Percentiles rank a stretch among this genome's conserved stretches.
Conservation (phyloP, 441 rosid genomes). For the Croton setiger region DNA sequence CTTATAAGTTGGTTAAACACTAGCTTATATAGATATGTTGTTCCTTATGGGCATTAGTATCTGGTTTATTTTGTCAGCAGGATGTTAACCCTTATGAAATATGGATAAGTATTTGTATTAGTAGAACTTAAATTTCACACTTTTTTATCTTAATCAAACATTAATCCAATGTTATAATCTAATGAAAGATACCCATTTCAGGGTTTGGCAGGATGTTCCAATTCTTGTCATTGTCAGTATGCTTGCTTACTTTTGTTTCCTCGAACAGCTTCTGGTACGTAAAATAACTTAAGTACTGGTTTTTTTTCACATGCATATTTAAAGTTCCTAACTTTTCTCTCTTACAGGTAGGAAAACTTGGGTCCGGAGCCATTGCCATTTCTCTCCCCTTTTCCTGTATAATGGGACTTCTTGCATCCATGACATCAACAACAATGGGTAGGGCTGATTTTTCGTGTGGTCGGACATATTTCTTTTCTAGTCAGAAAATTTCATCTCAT, state of each 20-base stretch:
- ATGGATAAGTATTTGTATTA: no score
- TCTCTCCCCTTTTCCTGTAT: slow-evolving; percentile 96
- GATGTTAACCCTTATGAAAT: no score
- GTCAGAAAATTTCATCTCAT: slow-evolving; percentile 2
- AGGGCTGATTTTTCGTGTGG: slow-evolving; percentile 17
- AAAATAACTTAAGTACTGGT: slow-evolving; percentile 6
- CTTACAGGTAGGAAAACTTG: slow-evolving; percentile 65
- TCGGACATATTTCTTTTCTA: not conserved
- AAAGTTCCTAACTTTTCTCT: slow-evolving; percentile 10
- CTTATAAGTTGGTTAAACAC: no score
- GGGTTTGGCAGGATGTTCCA: slow-evolving; percentile 86
- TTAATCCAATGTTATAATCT: not conserved
- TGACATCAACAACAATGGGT: slow-evolving; percentile 97
- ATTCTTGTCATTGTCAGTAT: slow-evolving; percentile 72
- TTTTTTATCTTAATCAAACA: not conserved
- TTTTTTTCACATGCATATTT: slow-evolving; percentile 16
- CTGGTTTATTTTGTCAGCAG: no score
- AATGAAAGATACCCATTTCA: slow-evolving; percentile 21
- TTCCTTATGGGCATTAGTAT: no score
- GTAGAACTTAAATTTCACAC: no score
- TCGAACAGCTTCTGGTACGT: slow-evolving; percentile 76
- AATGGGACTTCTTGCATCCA: slow-evolving; percentile 86
- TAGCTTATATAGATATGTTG: no score
- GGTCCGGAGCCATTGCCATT: slow-evolving; percentile 85
- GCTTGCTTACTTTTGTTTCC: slow-evolving; percentile 76